Evolutionary conservation across 2,329 filamentous ascomycete species (phyloP).

Genomic region (Fusarium euwallaceae): DNA sequence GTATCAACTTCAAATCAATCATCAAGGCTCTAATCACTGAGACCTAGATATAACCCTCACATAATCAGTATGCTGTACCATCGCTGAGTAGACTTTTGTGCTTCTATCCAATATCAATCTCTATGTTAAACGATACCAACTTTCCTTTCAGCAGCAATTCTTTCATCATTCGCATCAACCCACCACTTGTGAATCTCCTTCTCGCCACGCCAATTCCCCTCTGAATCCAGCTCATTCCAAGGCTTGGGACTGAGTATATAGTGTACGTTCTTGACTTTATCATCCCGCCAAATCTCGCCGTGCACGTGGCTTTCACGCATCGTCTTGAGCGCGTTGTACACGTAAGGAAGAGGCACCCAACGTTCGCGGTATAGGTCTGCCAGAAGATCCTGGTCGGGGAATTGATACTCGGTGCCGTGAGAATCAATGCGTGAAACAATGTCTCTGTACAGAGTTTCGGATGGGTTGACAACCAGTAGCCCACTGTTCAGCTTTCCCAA

Average conservation of each 20-base stretch:
- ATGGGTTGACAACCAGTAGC: slow-evolving; percentile 21
- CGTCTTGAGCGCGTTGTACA: slow-evolving; percentile 25
- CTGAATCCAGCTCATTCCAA: background rate
- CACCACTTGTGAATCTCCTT: slow-evolving; percentile 27
- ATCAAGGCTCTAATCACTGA: background rate
- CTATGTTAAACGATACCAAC: background rate
- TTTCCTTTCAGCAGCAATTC: background rate
- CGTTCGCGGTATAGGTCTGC: slow-evolving; percentile 11
- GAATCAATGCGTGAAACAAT: slow-evolving; percentile 5
- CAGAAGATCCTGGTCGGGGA: slow-evolving; percentile 21
- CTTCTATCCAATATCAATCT: background rate
- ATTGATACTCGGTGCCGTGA: background rate
- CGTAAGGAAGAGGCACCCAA: slow-evolving; percentile 17
- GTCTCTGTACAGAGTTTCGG: background rate
- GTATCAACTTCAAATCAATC: background rate
- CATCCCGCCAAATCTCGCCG: slow-evolving; percentile 10
- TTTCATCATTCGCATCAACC: slow-evolving; percentile 9
- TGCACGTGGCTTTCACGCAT: slow-evolving; percentile 7
- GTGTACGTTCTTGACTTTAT: slow-evolving; percentile 24
- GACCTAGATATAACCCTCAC: background rate
- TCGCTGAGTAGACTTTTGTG: background rate
- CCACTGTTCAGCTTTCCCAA: slow-evolving; percentile 25
- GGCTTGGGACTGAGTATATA: slow-evolving; percentile 28
- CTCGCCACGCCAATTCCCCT: slow-evolving; percentile 5
- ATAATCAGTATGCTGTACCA: background rate